Conservation (phyloP, 345 rosid genomes). For the Iberis pinnata region DNA sequence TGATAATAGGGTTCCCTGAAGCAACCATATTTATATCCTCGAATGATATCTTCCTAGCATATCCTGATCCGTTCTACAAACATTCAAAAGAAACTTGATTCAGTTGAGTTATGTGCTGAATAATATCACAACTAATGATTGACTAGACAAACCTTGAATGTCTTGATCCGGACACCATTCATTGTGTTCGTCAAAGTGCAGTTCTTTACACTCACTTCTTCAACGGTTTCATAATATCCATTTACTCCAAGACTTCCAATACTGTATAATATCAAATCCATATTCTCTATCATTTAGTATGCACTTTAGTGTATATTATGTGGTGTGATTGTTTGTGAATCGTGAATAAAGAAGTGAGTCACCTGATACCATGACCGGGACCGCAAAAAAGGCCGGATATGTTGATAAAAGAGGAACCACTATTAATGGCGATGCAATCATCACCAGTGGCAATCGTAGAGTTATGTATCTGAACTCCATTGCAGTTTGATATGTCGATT, state of each 20-base stretch:
- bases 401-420: conserved; percentile 30
- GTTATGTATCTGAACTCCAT: conserved; percentile 28
- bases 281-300: neutral
- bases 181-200: conserved; percentile 25
- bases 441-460: conserved; percentile 46
- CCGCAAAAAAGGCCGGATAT: conserved; percentile 32
- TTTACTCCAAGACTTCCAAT: conserved; percentile 33
- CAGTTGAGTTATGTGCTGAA: neutral
- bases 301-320: neutral
- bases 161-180: conserved; percentile 40
- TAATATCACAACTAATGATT: neutral
- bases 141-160: conserved; percentile 29
- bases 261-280: conserved; percentile 12
- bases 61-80: conserved; percentile 35
- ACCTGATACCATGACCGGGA: conserved; percentile 47
- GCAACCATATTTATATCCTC: conserved; percentile 27
- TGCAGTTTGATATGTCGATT: conserved; percentile 39
- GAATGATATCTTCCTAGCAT: conserved; percentile 34
- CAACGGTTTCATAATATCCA: conserved; percentile 28
- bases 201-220: conserved; percentile 31
- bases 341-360: neutral
- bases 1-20: conserved; percentile 35
- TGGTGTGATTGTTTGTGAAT: neutral
- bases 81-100: neutral
- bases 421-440: conserved; percentile 53